phyloP scores from a whole-genome alignment of 1,284 basidiomycete species.

The Fistulinella staudtii region DNA sequence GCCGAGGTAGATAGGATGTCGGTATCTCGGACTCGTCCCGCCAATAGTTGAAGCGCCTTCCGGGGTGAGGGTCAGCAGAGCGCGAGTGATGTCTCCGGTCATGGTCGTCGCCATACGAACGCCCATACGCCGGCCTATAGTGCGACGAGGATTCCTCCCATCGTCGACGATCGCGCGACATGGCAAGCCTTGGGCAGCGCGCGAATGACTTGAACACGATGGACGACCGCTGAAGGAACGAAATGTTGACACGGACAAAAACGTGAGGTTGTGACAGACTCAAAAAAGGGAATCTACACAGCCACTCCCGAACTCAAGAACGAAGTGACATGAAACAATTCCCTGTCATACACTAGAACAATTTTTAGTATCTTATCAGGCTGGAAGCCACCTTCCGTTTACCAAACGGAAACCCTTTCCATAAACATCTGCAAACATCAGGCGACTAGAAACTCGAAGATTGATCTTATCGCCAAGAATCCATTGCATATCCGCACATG shows the following conservation, averaged over 20 bases:
- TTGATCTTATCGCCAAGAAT: too few species aligned
- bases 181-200: slow-evolving; percentile 9
- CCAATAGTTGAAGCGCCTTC: slow-evolving; percentile 24
- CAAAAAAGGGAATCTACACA: too few species aligned
- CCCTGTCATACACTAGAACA: too few species aligned
- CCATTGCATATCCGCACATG: too few species aligned
- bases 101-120: slow-evolving; percentile 6
- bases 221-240: slow-evolving; percentile 7
- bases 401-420: too few species aligned
- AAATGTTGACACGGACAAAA: slow-evolving; percentile 16
- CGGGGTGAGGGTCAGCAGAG: neutral
- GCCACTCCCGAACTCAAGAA: too few species aligned
- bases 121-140: slow-evolving; percentile 1
- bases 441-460: too few species aligned
- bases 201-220: slow-evolving; percentile 1
- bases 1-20: slow-evolving; percentile 5
- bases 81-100: slow-evolving; percentile 8
- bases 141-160: slow-evolving; percentile 13
- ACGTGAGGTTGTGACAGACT: too few species aligned
- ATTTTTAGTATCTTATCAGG: too few species aligned
- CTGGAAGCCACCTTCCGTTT: too few species aligned
- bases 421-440: too few species aligned
- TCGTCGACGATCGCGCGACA: slow-evolving; percentile 15
- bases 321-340: too few species aligned
- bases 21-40: slow-evolving; percentile 11